phyloP scores from a whole-genome alignment of 441 rosid genomes.

The Hura crepitans region DNA sequence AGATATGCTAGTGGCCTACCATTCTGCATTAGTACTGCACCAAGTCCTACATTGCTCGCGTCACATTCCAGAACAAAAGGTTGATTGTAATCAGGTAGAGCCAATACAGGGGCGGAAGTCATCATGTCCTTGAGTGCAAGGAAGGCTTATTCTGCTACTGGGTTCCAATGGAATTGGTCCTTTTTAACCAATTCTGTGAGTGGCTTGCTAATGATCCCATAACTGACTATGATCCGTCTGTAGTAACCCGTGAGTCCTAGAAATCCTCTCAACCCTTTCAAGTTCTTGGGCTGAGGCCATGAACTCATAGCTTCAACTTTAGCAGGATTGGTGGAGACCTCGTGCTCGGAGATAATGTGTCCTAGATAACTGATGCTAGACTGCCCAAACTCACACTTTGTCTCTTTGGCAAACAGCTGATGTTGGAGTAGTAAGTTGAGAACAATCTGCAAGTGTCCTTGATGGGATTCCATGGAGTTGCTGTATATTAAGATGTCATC shows the following conservation, averaged over 20 bases:
- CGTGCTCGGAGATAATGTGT: not conserved
- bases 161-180: not conserved
- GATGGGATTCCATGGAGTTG: fast-evolving
- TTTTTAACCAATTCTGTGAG: not conserved
- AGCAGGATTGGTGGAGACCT: not conserved
- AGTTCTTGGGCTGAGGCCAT: not conserved
- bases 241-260: not conserved
- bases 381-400: not conserved
- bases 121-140: not conserved
- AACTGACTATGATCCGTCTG: not conserved
- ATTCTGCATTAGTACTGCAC: not conserved
- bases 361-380: conserved; percentile 2
- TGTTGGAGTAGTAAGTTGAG: not conserved
- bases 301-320: not conserved
- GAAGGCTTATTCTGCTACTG: not conserved
- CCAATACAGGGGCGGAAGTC: not conserved
- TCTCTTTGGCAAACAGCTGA: not conserved
- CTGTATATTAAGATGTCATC: not conserved
- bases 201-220: not conserved
- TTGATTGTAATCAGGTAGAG: not conserved
- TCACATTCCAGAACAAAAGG: not conserved
- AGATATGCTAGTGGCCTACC: not conserved
- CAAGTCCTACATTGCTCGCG: not conserved
- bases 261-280: not conserved
- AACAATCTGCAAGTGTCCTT: not conserved